Base-by-base conservation (phyloP, 768 basidiomycete genomes). In the Suillus spraguei region DNA sequence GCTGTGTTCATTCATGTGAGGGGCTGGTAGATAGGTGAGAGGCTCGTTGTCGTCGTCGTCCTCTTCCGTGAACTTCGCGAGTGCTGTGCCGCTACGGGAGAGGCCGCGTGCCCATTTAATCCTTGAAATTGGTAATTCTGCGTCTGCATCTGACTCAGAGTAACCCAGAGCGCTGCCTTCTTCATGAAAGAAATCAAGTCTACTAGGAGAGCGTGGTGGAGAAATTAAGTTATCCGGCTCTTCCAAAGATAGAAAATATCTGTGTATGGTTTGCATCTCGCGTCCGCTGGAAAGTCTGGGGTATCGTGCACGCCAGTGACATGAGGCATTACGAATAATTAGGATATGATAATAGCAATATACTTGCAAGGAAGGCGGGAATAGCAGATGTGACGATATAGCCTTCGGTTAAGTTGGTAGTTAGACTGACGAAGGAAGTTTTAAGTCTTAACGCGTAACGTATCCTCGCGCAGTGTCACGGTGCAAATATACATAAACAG, bases 151-250 rank as follows among this genome's bases (percentile, higher is more conserved):
- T 46, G 39, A 39, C 36, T 60, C 61, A 20, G 59, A 36, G 44
- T 47, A 32, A n/a, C 59, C 61, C 10, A 8, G 32, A 0, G 56
- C 42, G 5, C 67, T 64, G 2, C 38, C 22, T 13, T 42, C 60
- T 13, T 64, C 58, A 38, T 64, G 22, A 59, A 72, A 70, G 44
- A 83, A 84, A 54, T 81, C 81, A 9, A 85, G 76, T 52, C 82
- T 82, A 65, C 82, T 87, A 35, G 77, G 74, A 58, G 84, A 82
- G 38, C 83, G 81, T 66, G 75, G 72, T 39, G 82, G 81, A n/a
- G 50, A 39, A 17, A 20, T 61, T 9, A 62, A 55, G 24, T 64
- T 68, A 11, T 71, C 68, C 3, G 54, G 55, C 5, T 68, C 67
- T 28, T 70, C 73, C 11, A 38, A 59, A 11, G 32, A 28, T 32